Evolutionary conservation across 1,284 basidiomycete genomes (phyloP), one percentile per base, ranked within the genome.

Genomic region (Leccinum pseudoinsigne): DNA sequence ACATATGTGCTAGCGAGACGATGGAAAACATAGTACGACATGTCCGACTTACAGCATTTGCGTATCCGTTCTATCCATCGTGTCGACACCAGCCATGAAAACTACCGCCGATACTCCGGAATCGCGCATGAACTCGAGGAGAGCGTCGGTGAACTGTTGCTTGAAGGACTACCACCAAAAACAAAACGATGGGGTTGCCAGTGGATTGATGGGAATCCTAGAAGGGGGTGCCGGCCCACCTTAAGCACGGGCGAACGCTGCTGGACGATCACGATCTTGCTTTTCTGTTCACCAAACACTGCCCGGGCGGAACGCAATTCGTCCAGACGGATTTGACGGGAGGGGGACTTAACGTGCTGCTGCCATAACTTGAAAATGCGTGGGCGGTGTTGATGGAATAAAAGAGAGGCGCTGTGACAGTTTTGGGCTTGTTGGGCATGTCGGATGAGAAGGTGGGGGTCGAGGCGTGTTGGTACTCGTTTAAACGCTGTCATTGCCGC

Each of bases 191-290:
- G 50, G 10, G 12, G 7, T 6, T 53, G 50, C 23, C 23, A 23
- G 23, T 26, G 26, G 21, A 23, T 12, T 26, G 50, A 23, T 4
- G 21, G n/a, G 26, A 31, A 2, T 45, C 42, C 2, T 18, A 28
- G 18, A 10, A 7, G 12, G 11, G 23, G 23, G 34, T 11, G 10
- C 34, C 9, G 14, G 67, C 74, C 21, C 59, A 88, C 91, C 79
- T 90, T 91, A 62, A 93, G 73, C 2, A 84, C 84, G 11, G 92
- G 92, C 10, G 92, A 92, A 62, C 91, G 79, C 69, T 94, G 92
- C 68, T 92, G 92, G 14, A 92, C 72, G 57, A 92, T 78, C 18
- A 85, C 78, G 18, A 91, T 64, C 56, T 82, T 74, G 53, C 75
- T 69, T 8, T 78, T 80, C 40, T 79, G 71, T 54, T 78, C 81